Percentiles rank a stretch among this genome's conserved stretches.
These are phyloP conservation scores for Abortiporus biennis DNA, from an alignment of 1,284 basidiomycete species.

Conservation along the genomic window DNA sequence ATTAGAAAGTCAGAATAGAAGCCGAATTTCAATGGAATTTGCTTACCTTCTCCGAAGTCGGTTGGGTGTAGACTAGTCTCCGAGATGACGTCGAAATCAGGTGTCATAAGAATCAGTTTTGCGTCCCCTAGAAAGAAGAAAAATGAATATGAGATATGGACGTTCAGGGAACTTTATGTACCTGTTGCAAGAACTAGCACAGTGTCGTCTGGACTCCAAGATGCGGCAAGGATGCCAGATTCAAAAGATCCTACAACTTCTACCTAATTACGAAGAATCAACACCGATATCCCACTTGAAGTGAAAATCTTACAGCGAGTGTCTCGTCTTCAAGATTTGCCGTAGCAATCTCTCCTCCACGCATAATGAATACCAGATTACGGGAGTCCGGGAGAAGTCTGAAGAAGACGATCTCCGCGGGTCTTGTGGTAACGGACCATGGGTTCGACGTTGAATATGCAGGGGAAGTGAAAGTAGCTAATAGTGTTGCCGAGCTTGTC, in stretches of 20 bases:
- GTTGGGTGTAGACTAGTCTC: slow-evolving; percentile 69
- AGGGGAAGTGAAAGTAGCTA: slow-evolving; percentile 16
- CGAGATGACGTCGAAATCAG: slow-evolving; percentile 82
- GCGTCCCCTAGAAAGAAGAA: slow-evolving; percentile 51
- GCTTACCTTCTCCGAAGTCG: slow-evolving; percentile 81
- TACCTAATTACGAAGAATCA: slow-evolving; percentile 31
- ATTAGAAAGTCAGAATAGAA: too few relatives aligned
- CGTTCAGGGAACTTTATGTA: slow-evolving; percentile 19
- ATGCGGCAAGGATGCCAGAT: slow-evolving; percentile 74
- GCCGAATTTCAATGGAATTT: too few relatives aligned
- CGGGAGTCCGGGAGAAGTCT: slow-evolving; percentile 63
- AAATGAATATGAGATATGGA: not conserved
- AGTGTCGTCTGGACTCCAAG: slow-evolving; percentile 91
- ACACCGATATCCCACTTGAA: not conserved
- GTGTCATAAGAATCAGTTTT: slow-evolving; percentile 86
- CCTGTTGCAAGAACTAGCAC: slow-evolving; percentile 78
- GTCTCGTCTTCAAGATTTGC: slow-evolving; percentile 52
- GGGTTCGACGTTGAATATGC: slow-evolving; percentile 18
- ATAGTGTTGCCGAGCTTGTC: not conserved
- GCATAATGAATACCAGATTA: slow-evolving; percentile 57
- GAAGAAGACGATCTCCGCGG: slow-evolving; percentile 51
- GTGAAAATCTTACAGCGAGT: slow-evolving; percentile 30
- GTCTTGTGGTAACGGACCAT: slow-evolving; percentile 15
- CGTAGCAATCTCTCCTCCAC: slow-evolving; percentile 75
- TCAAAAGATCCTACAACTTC: slow-evolving; percentile 87